Evolutionary conservation across 345 rosid species (phyloP).

Genomic region (Bruguiera gymnorhiza): DNA sequence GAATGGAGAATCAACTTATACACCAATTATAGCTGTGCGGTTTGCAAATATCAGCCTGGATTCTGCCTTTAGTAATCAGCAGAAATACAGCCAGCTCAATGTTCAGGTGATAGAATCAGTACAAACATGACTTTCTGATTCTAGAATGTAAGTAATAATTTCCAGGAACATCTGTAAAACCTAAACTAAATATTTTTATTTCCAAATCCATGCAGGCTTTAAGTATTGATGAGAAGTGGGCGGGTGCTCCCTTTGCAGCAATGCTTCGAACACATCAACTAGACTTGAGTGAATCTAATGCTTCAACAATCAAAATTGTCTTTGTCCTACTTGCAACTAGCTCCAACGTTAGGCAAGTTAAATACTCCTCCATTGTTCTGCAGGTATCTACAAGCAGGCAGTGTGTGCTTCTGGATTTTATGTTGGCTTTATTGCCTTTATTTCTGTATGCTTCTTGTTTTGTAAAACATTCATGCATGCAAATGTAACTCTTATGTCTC

Average conservation of each 20-base stretch:
- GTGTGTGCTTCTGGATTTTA: constrained; percentile 8
- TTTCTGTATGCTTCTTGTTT: constrained; percentile 9
- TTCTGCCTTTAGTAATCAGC: constrained; percentile 55
- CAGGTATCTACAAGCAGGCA: constrained; percentile 53
- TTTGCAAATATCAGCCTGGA: constrained; percentile 56
- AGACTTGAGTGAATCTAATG: constrained; percentile 45
- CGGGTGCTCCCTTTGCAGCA: constrained; percentile 80
- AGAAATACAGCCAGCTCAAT: constrained; percentile 63
- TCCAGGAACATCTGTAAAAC: not conserved
- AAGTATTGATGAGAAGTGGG: constrained; percentile 72
- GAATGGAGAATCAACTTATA: constrained; percentile 34
- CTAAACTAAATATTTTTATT: constrained; percentile 10
- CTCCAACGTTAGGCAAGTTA: constrained; percentile 71
- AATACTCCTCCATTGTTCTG: constrained; percentile 64
- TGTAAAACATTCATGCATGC: not conserved
- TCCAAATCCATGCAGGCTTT: constrained; percentile 49
- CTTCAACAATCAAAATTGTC: constrained; percentile 47
- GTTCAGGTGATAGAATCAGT: constrained; percentile 50
- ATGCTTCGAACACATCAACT: constrained; percentile 76
- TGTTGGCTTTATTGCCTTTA: constrained; percentile 13
- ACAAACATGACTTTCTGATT: constrained; percentile 2
- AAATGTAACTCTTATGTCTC: constrained; percentile 24
- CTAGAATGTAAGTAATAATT: constrained; percentile 5
- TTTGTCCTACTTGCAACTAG: constrained; percentile 54
- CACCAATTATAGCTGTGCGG: constrained; percentile 61